These are phyloP conservation scores for Handroanthus guayacan DNA, from an alignment of 257 asterid species.

Conservation along the genomic window DNA sequence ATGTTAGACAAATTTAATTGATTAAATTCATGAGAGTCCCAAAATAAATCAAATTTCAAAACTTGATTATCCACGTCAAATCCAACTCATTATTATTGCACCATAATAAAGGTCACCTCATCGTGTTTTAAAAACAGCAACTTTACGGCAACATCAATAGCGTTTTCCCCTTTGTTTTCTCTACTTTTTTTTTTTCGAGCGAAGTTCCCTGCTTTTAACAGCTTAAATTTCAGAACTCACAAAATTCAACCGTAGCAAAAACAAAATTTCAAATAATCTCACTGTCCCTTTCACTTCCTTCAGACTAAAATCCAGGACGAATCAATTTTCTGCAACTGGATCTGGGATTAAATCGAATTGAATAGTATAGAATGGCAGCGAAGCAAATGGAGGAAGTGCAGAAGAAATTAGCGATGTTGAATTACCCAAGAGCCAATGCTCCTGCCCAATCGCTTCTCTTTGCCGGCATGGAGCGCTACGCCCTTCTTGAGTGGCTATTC, in stretches of 20 bases:
- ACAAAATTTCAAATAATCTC: conserved; percentile 16
- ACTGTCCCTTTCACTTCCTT: not conserved
- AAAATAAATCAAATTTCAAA: too few relatives aligned
- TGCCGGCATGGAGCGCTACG: conserved; percentile 99
- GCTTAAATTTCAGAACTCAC: conserved; percentile 9
- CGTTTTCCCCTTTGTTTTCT: conserved; percentile 10
- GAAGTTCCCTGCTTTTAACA: not conserved
- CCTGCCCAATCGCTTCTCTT: conserved; percentile 97
- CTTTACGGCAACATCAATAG: not conserved
- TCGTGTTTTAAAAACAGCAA: not conserved
- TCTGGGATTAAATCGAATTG: conserved; percentile 27
- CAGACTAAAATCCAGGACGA: not conserved
- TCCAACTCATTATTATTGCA: too few relatives aligned
- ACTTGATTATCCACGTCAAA: too few relatives aligned
- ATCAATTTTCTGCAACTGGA: conserved; percentile 19
- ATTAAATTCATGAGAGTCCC: too few relatives aligned
- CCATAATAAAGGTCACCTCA: too few relatives aligned
- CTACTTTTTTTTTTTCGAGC: too few relatives aligned
- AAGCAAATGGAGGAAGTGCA: conserved; percentile 93
- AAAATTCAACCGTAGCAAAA: conserved; percentile 31
- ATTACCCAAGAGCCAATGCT: conserved; percentile 84
- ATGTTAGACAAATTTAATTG: too few relatives aligned
- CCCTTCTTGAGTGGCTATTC: conserved; percentile 98
- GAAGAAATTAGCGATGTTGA: conserved; percentile 73
- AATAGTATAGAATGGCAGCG: conserved; percentile 60